Evolutionary conservation across 2,329 filamentous ascomycete genomes (phyloP), one percentile per base, ranked within the genome.

Genomic region (Penicillium sp.): DNA sequence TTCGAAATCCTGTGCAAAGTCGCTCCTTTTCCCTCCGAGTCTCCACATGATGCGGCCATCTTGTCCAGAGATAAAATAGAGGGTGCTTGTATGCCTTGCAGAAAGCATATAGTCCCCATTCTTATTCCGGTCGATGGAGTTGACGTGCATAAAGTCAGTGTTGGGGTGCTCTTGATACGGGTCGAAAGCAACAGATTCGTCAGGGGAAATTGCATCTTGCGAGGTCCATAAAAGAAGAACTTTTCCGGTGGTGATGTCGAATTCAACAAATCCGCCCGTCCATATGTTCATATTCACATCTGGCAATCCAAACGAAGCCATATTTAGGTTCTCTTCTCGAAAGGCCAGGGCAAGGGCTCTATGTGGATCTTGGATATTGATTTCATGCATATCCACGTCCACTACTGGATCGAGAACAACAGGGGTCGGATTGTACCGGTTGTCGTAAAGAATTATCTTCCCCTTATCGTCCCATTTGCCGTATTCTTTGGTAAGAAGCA

Each of bases 361-460:
- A 26, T 62, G 65, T 22, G 70, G 64, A 30, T 74, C 60, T 37
- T 75, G 51, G 12, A 78, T 53, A 28, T 73, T 73, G 61, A 76
- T 75, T 53, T 79, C 76, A 63, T 79, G 76, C 61, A 76, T 75
- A 37, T 56, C 57, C 7, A 69, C 51, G 22, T 69, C 65, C 17
- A 47, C 44, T 26, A 47, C 15, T 64, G 65, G 13, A 57, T 57
- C 17, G 70, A 65, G 35, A 64, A 65, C 17, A 83, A 71, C 24
- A 75, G 75, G 66, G 76, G 73, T 37, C 80, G 76, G n/a, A 80
- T 72, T 50, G 63, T 83, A 83, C 51, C 77, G 70, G 54, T 77
- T 75, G 65, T 82, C 76, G 75, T 83, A 73, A 57, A 83, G 81
- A 44, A 83, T 72, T 53, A 79, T 80, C 65, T 79, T 77, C 10